Percentiles rank a stretch among this genome's conserved stretches.
phyloP scores from a whole-genome alignment of 768 basidiomycete genomes.

The Favolaschia claudopus region DNA sequence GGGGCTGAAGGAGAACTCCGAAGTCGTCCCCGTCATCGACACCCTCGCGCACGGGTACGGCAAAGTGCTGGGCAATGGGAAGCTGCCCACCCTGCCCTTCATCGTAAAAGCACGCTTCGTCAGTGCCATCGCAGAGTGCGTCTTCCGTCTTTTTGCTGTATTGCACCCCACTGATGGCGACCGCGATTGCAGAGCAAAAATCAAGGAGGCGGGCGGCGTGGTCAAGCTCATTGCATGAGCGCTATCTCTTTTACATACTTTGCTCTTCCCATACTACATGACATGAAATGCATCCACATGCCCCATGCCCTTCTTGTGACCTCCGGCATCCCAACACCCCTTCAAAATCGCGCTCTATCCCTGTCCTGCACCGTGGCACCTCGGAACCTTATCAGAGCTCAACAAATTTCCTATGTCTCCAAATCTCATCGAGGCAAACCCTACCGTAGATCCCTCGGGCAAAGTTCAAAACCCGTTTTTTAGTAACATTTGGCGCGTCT shows the following conservation, averaged over 20 bases:
- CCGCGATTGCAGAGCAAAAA: constrained; percentile 61
- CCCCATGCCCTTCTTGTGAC: constrained; percentile 6
- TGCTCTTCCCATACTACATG: constrained; percentile 25
- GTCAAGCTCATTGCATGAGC: constrained; percentile 89
- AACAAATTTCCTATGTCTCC: no score
- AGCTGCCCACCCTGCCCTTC: constrained; percentile 88
- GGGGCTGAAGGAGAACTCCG: constrained; percentile 73
- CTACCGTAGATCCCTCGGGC: no score
- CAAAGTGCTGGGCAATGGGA: constrained; percentile 95
- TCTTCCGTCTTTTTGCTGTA: constrained; percentile 21
- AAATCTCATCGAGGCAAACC: no score
- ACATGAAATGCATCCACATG: constrained; percentile 19
- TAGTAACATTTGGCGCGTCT: no score
- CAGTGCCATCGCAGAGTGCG: constrained; percentile 83
- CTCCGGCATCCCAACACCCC: no score
- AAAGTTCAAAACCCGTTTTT: no score
- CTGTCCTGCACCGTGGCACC: no score
- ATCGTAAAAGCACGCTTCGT: constrained; percentile 99
- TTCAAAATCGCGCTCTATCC: no score
- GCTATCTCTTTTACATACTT: constrained; percentile 37
- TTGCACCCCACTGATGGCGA: no score
- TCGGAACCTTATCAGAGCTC: no score
- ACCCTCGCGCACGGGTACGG: constrained; percentile 83
- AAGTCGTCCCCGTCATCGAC: constrained; percentile 95
- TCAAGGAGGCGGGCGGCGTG: constrained; percentile 94